A percentile compares a stretch with the other conserved stretches of the same genome.
Conservation (phyloP, 2,329 filamentous ascomycete species). For the Cladophialophora chaetospira region DNA sequence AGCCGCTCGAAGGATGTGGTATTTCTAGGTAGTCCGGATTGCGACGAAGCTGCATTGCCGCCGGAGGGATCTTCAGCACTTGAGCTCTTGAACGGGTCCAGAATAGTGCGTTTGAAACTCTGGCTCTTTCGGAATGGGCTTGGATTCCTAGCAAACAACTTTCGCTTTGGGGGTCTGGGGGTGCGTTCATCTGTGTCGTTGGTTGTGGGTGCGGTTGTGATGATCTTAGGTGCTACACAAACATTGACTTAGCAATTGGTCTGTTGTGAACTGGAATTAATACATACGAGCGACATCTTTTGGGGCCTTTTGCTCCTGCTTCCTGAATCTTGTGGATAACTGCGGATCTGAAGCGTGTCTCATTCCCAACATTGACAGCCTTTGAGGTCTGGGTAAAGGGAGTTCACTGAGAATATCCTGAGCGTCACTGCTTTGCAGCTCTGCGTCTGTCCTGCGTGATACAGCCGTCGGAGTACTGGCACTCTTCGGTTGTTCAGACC, state of each 20-base stretch:
- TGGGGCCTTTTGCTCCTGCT: slow-evolving; percentile 45
- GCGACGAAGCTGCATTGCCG: neutral
- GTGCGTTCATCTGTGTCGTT: slow-evolving; percentile 53
- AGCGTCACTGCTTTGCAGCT: neutral
- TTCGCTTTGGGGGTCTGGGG: slow-evolving; percentile 36
- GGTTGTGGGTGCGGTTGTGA: slow-evolving; percentile 85
- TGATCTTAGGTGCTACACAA: slow-evolving; percentile 65
- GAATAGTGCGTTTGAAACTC: slow-evolving; percentile 27
- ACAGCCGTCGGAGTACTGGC: slow-evolving; percentile 5
- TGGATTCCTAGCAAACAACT: slow-evolving; percentile 22
- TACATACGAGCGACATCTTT: slow-evolving; percentile 48
- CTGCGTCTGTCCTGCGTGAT: neutral
- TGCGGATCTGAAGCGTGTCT: slow-evolving; percentile 93
- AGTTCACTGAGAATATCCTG: slow-evolving; percentile 32
- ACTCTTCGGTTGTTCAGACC: slow-evolving; percentile 4
- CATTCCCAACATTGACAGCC: slow-evolving; percentile 74
- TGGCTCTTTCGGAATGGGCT: slow-evolving; percentile 29
- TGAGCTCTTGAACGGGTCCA: slow-evolving; percentile 29
- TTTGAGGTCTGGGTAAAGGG: slow-evolving; percentile 45
- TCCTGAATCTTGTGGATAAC: slow-evolving; percentile 73
- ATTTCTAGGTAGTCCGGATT: slow-evolving; percentile 1
- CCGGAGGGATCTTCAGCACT: slow-evolving; percentile 10
- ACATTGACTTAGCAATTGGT: neutral
- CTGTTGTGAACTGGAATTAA: neutral
- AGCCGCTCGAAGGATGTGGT: slow-evolving; percentile 25